Evolutionary conservation across 2,329 filamentous ascomycete genomes (phyloP).

Genomic region (Talaromyces islandicus): DNA sequence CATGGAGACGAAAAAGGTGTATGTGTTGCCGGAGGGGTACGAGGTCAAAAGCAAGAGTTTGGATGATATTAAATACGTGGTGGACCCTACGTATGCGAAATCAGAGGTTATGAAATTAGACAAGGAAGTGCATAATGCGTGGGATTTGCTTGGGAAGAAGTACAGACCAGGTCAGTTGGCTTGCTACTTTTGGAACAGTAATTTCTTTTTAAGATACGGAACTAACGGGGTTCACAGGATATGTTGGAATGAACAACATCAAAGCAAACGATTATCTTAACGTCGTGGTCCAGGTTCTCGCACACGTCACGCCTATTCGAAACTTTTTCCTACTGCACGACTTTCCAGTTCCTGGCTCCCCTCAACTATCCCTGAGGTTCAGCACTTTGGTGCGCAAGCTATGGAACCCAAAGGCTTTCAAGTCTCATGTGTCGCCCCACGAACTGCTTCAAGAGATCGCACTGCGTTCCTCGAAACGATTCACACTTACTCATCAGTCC

Average conservation of each 20-base stretch:
- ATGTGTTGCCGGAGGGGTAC: slow-evolving; percentile 79
- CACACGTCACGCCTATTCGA: slow-evolving; percentile 81
- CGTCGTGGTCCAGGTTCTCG: slow-evolving; percentile 83
- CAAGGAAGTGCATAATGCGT: slow-evolving; percentile 52
- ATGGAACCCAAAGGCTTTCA: slow-evolving; percentile 96
- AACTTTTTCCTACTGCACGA: slow-evolving; percentile 90
- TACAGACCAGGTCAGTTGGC: slow-evolving; percentile 64
- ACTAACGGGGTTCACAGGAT: slow-evolving; percentile 44
- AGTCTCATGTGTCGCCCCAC: slow-evolving; percentile 92
- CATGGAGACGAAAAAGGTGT: slow-evolving; percentile 58
- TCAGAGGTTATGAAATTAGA: slow-evolving; percentile 77
- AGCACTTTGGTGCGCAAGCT: slow-evolving; percentile 91
- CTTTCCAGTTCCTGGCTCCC: slow-evolving; percentile 54
- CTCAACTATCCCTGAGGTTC: slow-evolving; percentile 82
- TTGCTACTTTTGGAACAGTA: background rate
- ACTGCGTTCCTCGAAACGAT: slow-evolving; percentile 82
- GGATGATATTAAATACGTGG: slow-evolving; percentile 97
- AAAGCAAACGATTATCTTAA: slow-evolving; percentile 99
- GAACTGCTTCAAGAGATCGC: slow-evolving; percentile 94
- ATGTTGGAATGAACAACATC: slow-evolving; percentile 99
- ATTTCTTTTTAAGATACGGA: background rate
- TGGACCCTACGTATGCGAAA: slow-evolving; percentile 79
- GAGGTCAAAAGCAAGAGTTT: slow-evolving; percentile 91
- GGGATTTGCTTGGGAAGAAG: slow-evolving; percentile 74
- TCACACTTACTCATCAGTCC: slow-evolving; percentile 82